Base-by-base conservation (phyloP, 2,329 filamentous ascomycete genomes). In the Trichoderma arundinaceum region DNA sequence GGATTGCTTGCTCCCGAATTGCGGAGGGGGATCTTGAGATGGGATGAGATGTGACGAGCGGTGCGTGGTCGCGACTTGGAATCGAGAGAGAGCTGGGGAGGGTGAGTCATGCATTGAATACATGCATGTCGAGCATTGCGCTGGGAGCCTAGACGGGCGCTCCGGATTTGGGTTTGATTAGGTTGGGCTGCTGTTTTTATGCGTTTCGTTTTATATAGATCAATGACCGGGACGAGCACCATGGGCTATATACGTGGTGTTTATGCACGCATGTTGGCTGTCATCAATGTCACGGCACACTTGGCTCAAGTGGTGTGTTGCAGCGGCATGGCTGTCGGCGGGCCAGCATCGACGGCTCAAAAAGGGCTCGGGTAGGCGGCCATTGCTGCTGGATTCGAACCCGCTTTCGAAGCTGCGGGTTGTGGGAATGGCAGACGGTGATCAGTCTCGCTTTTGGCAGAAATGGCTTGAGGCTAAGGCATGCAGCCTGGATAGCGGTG, bases 181-280 rank as follows among this genome's bases (percentile, higher is more conserved):
- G 28, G 28, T n/a, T 13, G 28, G 7, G 13, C 22, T 6, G 15
- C 28, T 51, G 48, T 33, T 15, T 51, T 33, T 33, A 33, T 51
- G 48, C 48, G 48, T 51, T 33, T 15, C 9, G 35, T 38, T 38
- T 38, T 38, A 28, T 28, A 28, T 28, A 28, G 22, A 28, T 28
- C 22, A 28, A 28, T 28, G 22, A 28, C 22, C 4, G 22, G 22
- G 22, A 28, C 22, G 22, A 28, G 22, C 22, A 28, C 22, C 22
- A 28, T 28, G 22, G 22, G 22, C 4, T 28, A 28, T 28, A 28
- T 28, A 4, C 4, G 22, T 28, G 22, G 22, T 28, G 22, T 28
- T 52, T 52, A 52, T 52, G 49, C 49, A 22, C 7, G 57, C 44
- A 17, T 13, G 35, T 39, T 41, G 10, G 33, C 9, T 59, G 56